phyloP scores from a whole-genome alignment of 345 rosid species.

The Acer saccharum region DNA sequence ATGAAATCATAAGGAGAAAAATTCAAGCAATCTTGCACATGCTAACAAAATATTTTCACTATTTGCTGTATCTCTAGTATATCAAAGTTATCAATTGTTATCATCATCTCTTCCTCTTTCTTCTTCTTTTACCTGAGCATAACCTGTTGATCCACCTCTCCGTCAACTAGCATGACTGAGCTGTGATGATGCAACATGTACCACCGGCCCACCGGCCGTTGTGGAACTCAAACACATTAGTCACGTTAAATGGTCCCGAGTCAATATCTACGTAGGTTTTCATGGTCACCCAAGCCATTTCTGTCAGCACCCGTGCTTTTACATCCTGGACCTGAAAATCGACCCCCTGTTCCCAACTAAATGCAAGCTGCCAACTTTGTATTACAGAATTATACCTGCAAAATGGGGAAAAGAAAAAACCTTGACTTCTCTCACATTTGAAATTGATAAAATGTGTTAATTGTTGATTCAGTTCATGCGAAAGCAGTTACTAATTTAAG shows the following conservation, averaged over 20 bases:
- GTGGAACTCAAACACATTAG: conserved; percentile 86
- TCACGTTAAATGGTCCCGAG: conserved; percentile 63
- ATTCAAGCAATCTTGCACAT: conserved; percentile 30
- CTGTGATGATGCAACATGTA: conserved; percentile 93
- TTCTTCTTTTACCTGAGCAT: conserved; percentile 38
- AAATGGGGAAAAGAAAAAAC: neutral
- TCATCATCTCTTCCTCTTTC: conserved; percentile 15
- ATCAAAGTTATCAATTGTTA: conserved; percentile 23
- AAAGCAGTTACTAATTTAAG: neutral
- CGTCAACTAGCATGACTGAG: conserved; percentile 53
- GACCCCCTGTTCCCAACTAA: conserved; percentile 86
- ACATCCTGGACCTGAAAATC: conserved; percentile 84
- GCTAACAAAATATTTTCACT: conserved; percentile 30
- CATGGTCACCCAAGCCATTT: conserved; percentile 98
- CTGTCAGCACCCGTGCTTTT: conserved; percentile 73
- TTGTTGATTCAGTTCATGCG: neutral
- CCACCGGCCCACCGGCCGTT: conserved; percentile 59
- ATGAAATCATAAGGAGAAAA: conserved; percentile 28
- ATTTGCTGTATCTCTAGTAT: conserved; percentile 31
- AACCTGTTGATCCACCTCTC: conserved; percentile 40
- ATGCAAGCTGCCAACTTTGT: conserved; percentile 94
- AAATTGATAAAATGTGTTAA: neutral
- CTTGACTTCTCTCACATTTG: conserved; percentile 5
- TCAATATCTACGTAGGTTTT: conserved; percentile 71
- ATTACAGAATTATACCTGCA: conserved; percentile 83